phyloP scores from a whole-genome alignment of 495 filamentous ascomycete genomes.

The Lasiosphaeria hispida region DNA sequence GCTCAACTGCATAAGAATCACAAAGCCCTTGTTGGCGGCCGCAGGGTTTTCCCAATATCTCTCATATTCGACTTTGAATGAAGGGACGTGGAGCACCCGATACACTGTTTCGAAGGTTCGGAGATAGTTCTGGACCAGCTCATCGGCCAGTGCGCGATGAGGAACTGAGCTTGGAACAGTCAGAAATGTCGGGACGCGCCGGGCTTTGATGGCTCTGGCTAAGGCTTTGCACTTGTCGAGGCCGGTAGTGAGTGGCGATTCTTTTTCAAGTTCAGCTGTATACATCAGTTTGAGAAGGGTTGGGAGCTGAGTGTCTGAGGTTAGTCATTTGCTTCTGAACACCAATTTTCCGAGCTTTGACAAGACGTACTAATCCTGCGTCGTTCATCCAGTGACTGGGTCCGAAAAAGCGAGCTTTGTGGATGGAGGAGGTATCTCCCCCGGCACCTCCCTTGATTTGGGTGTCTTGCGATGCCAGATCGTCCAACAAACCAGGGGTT shows the following conservation, averaged over 20 bases:
- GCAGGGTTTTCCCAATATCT: slow-evolving; percentile 31
- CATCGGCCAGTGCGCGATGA: slow-evolving; percentile 44
- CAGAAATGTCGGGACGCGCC: slow-evolving; percentile 19
- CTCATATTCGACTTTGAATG: slow-evolving; percentile 44
- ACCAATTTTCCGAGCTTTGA: slow-evolving; percentile 8
- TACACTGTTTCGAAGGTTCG: slow-evolving; percentile 47
- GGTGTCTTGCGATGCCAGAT: background rate
- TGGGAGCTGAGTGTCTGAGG: too few relatives aligned
- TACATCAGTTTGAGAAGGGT: too few relatives aligned
- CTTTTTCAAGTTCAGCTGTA: too few relatives aligned
- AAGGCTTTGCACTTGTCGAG: slow-evolving; percentile 32
- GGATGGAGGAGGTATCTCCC: slow-evolving; percentile 9
- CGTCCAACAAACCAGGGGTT: background rate
- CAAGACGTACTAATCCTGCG: slow-evolving; percentile 30
- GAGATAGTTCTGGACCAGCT: slow-evolving; percentile 46
- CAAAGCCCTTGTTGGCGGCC: slow-evolving; percentile 24
- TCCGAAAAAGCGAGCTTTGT: slow-evolving; percentile 55
- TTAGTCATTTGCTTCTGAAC: background rate
- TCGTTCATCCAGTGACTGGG: slow-evolving; percentile 56
- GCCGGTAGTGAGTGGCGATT: background rate
- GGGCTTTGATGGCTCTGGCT: slow-evolving; percentile 23
- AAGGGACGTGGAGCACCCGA: slow-evolving; percentile 58
- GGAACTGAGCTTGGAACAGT: slow-evolving; percentile 36
- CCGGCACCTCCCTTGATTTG: background rate
- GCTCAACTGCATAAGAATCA: slow-evolving; percentile 11